Base-by-base conservation (phyloP, 371 early-diverging fungal genomes). In the Nematocida displodere region DNA sequence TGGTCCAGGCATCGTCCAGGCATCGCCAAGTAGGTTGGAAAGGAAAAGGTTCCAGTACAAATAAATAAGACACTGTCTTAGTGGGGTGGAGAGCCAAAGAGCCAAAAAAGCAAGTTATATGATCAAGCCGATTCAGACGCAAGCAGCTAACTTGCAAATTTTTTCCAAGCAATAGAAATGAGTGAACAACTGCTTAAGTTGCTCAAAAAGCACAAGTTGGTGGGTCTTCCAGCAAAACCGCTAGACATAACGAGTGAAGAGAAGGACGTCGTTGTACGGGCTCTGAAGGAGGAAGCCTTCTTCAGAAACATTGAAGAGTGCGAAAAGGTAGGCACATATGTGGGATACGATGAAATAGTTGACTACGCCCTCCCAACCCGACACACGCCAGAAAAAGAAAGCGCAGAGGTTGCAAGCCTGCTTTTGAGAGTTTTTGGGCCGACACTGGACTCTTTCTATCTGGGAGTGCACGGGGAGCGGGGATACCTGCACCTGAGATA, bases 271-370 rank as follows among this genome's bases (percentile, higher is more conserved):
- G 50, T 53, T 8, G n/a, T 24, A 11, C 7, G n/a, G 26, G 13
- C 11, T 15, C 52, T 71, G n/a, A 26, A 22, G 15, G 13, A 22
- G 8, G 31, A 58, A 5, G 20, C 0, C 31, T 71, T 71, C 62
- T 71, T 71, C 33, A 24, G 28, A 37, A 31, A 61, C 5, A 48
- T 71, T 56, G 62, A 62, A 50, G 75, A 71, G 48, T 71, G 75
- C 48, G 75, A 71, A 39, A 0, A n/a, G 7, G 49, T 15, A 22
- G 75, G 75, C 15, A 33, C 61, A 22, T 34, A 15, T 33, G 33
- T 71, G 52, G 77, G 75, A 20, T 71, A 71, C 47, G 75, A 71
- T 31, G 75, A 61, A 26, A n/a, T 59, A 20, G 54, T 71, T 13
- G 75, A 61, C 31, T 71, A 61, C 52, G 17, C 68, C 17, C 5